Base-by-base conservation (phyloP, 2,329 filamentous ascomycete species). In the Aspergillus ochraceus region DNA sequence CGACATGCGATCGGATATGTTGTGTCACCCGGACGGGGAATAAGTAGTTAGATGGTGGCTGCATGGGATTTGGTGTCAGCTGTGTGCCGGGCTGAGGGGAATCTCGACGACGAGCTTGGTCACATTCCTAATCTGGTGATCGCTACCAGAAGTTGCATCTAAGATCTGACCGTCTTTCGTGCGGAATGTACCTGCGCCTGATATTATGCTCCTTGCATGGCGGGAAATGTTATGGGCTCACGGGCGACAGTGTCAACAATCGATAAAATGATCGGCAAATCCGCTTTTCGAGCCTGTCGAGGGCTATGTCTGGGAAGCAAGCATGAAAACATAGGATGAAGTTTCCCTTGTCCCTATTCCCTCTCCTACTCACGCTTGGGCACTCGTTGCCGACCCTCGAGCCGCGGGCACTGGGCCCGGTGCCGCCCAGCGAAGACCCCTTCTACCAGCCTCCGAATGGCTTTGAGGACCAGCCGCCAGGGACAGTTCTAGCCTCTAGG, bases 1-100 rank as follows among this genome's bases (percentile, higher is more conserved):
- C 26, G 54, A 55, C 24, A 61, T 61, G 60, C 51, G 60, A 26
- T 22, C 50, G 32, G 60, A 61, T 12, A 60, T 61, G 60, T 4
- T 47, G 10, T 20, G 11, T 54, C 30, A 54, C 45, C 36, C 30
- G 14, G 52, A 54, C 6, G 20, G 4, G 22, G 36, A 53, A 6
- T 26, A 52, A n/a, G 29, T 26, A 22, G 9, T 39, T 52, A 22
- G 20, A n/a, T 5, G 22, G 6, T 52, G 36, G 4, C 6, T 11
- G 36, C 5, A 1, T 22, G 10, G 19, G 17, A 14, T 8, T 24
- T 47, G 22, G 45, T 3, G 45, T 47, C 45, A 47, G 9, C 20
- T 22, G 36, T 17, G 6, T 8, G 14, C 14, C 36, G 36, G 36
- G 6, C 2, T 14, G 14, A 12, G 32, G 11, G 11, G 17, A 17